These are phyloP conservation scores for Erigeron philadelphicus DNA, from an alignment of 140 eudicot genomes.

Conservation along the genomic window DNA sequence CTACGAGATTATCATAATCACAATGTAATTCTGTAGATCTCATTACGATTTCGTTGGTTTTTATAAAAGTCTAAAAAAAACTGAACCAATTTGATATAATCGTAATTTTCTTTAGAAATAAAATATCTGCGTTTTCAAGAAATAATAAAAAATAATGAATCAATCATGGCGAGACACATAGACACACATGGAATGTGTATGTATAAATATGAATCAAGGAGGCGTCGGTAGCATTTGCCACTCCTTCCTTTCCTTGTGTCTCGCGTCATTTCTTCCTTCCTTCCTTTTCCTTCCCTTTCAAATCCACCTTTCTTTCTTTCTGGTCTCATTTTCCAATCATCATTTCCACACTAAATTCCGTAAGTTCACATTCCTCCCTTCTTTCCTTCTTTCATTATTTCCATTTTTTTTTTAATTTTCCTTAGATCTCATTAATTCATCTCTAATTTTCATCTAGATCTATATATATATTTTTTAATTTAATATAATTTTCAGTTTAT, in stretches of 20 bases:
- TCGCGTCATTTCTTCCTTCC: slow-evolving; percentile 27
- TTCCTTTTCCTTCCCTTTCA: slow-evolving; percentile 14
- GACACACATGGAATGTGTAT: not conserved
- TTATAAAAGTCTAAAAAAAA: too few species aligned
- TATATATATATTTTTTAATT: too few species aligned
- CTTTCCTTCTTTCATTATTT: not conserved
- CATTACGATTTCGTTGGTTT: too few species aligned
- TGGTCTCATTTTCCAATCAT: slow-evolving; percentile 13
- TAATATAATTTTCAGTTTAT: too few species aligned
- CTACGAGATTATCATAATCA: too few species aligned
- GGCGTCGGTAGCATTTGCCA: slow-evolving; percentile 27
- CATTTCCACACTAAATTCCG: slow-evolving; percentile 5
- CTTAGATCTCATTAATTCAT: too few species aligned
- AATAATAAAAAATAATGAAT: too few species aligned
- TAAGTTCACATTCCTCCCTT: slow-evolving; percentile 27
- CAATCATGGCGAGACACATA: not conserved
- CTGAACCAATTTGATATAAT: too few species aligned
- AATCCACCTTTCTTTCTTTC: slow-evolving; percentile 20
- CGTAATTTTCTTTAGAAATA: too few species aligned
- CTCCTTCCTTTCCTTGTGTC: slow-evolving; percentile 27
- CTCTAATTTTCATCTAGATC: too few species aligned
- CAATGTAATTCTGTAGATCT: too few species aligned
- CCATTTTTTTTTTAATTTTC: not conserved
- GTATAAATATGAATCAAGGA: slow-evolving; percentile 22
- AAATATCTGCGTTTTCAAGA: too few species aligned